Evolutionary conservation across 2,329 filamentous ascomycete species (phyloP).

Genomic region (Verticillium dahliae): DNA sequence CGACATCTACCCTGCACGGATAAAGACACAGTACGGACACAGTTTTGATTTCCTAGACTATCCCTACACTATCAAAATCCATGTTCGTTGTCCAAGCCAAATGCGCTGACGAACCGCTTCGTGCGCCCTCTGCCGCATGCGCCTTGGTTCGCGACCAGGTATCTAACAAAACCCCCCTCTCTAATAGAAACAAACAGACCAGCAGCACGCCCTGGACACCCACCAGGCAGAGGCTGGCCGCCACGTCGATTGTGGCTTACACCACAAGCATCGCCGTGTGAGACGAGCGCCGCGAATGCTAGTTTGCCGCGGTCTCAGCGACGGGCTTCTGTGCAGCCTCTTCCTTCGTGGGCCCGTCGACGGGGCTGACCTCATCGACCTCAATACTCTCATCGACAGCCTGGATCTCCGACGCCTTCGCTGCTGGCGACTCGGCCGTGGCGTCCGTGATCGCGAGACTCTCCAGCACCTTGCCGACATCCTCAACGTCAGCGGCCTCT

Average conservation of each 20-base stretch:
- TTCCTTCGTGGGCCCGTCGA: background rate
- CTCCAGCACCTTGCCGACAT: background rate
- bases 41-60: background rate
- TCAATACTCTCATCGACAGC: background rate
- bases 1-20: background rate
- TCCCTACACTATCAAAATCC: background rate
- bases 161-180: background rate
- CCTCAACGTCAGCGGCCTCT: background rate
- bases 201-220: background rate
- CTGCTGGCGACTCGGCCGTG: conserved; percentile 17
- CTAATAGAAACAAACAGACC: background rate
- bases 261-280: background rate
- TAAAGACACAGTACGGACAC: background rate
- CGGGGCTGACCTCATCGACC: too few species aligned
- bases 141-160: background rate
- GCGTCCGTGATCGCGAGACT: background rate
- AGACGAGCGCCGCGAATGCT: background rate
- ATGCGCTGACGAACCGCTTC: background rate
- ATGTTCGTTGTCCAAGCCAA: background rate
- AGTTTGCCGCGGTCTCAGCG: background rate
- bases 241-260: background rate
- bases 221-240: background rate
- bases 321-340: background rate
- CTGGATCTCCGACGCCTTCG: conserved; percentile 21
- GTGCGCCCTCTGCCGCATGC: background rate